Percentiles rank a stretch among this genome's conserved stretches.
phyloP scores from a whole-genome alignment of 768 basidiomycete genomes.

The Suillus sp. region DNA sequence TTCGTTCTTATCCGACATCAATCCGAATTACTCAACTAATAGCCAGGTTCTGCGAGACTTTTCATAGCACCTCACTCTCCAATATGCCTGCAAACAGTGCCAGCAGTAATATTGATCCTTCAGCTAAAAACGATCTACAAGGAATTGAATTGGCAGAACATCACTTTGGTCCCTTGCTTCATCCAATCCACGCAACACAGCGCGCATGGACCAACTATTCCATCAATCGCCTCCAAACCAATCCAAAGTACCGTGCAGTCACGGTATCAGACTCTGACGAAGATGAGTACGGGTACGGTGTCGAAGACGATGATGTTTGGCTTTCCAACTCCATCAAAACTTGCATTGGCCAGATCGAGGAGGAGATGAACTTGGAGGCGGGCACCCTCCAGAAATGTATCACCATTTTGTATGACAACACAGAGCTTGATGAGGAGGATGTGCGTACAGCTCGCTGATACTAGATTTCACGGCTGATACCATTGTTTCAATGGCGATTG shows the following conservation, averaged over 20 bases:
- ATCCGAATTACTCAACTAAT: not conserved
- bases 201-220: conserved; percentile 9
- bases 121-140: not conserved
- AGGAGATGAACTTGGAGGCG: not conserved
- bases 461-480: not conserved
- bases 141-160: conserved; percentile 12
- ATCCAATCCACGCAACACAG: conserved; percentile 4
- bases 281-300: conserved; percentile 1
- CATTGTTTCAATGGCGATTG: not conserved
- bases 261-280: not conserved
- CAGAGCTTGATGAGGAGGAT: not conserved
- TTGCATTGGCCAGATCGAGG: not conserved
- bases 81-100: not conserved
- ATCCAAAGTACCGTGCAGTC: not conserved
- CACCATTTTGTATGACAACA: not conserved
- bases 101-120: not conserved
- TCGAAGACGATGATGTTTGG: not conserved
- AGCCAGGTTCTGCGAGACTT: not conserved
- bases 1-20: not conserved
- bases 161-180: conserved; percentile 12
- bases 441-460: not conserved
- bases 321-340: not conserved
- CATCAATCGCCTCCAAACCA: conserved; percentile 7
- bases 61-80: not conserved
- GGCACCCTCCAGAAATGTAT: conserved; percentile 5